Evolutionary conservation across 23 red algal genomes (phyloP).

Genomic region (Gracilaria domingensis): DNA sequence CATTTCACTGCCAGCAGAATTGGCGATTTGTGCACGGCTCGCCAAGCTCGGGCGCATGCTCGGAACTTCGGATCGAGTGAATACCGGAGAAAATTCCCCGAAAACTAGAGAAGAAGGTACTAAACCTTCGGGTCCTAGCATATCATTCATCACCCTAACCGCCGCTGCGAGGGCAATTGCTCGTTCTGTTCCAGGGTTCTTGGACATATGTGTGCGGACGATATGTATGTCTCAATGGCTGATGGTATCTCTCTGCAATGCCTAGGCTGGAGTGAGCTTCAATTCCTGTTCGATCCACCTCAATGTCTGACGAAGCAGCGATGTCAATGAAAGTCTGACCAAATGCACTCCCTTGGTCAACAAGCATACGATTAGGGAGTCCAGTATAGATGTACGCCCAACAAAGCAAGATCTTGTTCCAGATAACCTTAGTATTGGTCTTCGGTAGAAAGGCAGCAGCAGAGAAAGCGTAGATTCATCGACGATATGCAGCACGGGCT

Average conservation of each 20-base stretch:
- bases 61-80: constrained; percentile 20
- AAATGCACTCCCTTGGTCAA: constrained; percentile 54
- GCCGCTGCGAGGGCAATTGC: constrained; percentile 30
- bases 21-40: constrained; percentile 4
- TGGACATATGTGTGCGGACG: constrained; percentile 39
- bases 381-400: constrained; percentile 25
- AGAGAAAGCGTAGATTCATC: constrained; percentile 18
- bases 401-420: neutral
- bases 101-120: constrained; percentile 60
- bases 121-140: constrained; percentile 56
- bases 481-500: constrained; percentile 52
- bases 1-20: neutral
- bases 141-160: constrained; percentile 72
- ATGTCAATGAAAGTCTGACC: constrained; percentile 30
- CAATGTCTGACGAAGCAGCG: constrained; percentile 20
- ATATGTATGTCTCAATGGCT: neutral
- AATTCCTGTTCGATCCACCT: constrained; percentile 34
- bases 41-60: no score
- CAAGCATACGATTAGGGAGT: constrained; percentile 50
- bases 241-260: constrained; percentile 17
- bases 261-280: constrained; percentile 63
- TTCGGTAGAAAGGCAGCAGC: constrained; percentile 15
- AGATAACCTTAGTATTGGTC: neutral
- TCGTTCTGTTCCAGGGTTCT: constrained; percentile 7
- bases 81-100: constrained; percentile 41